phyloP scores from a whole-genome alignment of 805 yeast species.

The Starmerella sirachaensis region DNA sequence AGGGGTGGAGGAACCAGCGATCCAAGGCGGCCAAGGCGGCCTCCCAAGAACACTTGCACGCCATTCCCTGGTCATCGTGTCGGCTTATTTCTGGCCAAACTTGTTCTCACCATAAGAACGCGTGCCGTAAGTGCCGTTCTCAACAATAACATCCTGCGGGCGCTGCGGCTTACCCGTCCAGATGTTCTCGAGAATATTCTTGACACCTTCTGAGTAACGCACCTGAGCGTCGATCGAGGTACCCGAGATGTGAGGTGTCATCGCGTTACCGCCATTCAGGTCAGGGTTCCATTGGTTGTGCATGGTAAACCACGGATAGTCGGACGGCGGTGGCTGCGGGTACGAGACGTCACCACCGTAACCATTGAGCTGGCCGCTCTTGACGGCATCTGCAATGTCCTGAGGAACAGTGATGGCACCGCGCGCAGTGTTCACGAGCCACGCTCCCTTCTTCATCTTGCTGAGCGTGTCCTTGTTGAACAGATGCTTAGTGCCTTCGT shows the following conservation, averaged over 20 bases:
- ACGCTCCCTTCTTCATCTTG: slow-evolving; percentile 61
- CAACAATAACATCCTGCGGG: slow-evolving; percentile 64
- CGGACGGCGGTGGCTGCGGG: slow-evolving; percentile 71
- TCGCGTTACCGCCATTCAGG: slow-evolving; percentile 40
- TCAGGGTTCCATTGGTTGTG: slow-evolving; percentile 49
- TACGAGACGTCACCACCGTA: slow-evolving; percentile 82
- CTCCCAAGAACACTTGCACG: not conserved
- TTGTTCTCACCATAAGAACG: slow-evolving; percentile 48
- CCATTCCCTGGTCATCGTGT: no score
- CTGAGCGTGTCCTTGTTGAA: slow-evolving; percentile 50
- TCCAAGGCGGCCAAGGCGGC: no score
- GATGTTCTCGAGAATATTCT: slow-evolving; percentile 51
- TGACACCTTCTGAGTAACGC: slow-evolving; percentile 59
- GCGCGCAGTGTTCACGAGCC: slow-evolving; percentile 68
- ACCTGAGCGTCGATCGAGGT: slow-evolving; percentile 70
- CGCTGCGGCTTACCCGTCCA: slow-evolving; percentile 57
- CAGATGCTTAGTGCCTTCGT: slow-evolving; percentile 54
- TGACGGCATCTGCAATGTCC: slow-evolving; percentile 64
- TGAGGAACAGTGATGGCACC: slow-evolving; percentile 67
- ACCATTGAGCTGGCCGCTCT: slow-evolving; percentile 57
- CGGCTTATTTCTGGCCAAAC: no score
- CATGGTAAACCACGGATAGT: slow-evolving; percentile 69
- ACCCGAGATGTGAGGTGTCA: slow-evolving; percentile 76
- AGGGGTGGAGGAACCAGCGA: no score
- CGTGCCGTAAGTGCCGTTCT: slow-evolving; percentile 61